Evolutionary conservation across 257 asterid genomes (phyloP).

Genomic region (Nicotiana attenuata): DNA sequence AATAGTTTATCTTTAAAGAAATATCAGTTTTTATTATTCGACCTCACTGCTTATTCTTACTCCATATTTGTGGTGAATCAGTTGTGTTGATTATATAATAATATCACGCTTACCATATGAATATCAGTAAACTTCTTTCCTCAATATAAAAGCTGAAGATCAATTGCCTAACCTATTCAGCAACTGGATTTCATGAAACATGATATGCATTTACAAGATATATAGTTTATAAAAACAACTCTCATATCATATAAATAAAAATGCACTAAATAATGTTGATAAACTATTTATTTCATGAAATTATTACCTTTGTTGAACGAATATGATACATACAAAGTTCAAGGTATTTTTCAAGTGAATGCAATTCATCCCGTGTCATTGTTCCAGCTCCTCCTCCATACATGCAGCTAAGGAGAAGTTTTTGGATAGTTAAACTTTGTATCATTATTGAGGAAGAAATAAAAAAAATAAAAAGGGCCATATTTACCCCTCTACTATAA

Average conservation of each 20-base stretch:
- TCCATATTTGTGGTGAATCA: too few relatives aligned
- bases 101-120: too few relatives aligned
- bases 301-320: conserved; percentile 75
- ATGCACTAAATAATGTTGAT: not conserved
- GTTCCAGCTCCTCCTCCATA: too few relatives aligned
- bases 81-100: too few relatives aligned
- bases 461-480: too few relatives aligned
- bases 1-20: not conserved
- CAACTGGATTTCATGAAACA: conserved; percentile 80
- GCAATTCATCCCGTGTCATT: conserved; percentile 56
- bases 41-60: not conserved
- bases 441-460: too few relatives aligned
- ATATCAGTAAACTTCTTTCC: too few relatives aligned
- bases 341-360: conserved; percentile 67
- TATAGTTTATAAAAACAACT: not conserved
- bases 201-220: conserved; percentile 58
- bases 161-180: conserved; percentile 63
- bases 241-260: not conserved
- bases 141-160: not conserved
- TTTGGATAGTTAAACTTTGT: too few relatives aligned
- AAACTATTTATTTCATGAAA: not conserved
- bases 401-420: too few relatives aligned
- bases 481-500: too few relatives aligned
- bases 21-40: too few relatives aligned
- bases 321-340: conserved; percentile 68